A percentile compares a stretch with the other conserved stretches of the same genome.
Conservation (phyloP, 2,329 filamentous ascomycete species). For the Epichloe amarillans region DNA sequence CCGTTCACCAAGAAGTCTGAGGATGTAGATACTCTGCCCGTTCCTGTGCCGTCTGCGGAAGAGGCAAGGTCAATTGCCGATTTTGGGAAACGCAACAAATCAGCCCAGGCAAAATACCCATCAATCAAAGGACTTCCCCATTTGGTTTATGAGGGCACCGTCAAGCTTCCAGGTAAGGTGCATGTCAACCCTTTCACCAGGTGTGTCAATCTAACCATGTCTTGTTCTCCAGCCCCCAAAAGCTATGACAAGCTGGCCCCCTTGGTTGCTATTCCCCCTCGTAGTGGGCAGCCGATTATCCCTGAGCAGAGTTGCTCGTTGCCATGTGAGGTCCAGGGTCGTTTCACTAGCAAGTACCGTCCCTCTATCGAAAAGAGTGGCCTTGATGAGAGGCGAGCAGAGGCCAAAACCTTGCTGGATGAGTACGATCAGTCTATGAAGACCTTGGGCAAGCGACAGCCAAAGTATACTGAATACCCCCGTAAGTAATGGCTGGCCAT, state of each 20-base stretch:
- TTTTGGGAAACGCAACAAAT: constrained; percentile 24
- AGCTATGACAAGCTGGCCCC: constrained; percentile 30
- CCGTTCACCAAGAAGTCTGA: constrained; percentile 18
- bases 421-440: constrained; percentile 30
- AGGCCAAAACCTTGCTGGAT: constrained; percentile 26
- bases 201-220: not conserved
- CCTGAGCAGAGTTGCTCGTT: constrained; percentile 25
- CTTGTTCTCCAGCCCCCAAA: constrained; percentile 20
- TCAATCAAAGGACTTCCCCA: constrained; percentile 25
- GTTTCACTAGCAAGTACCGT: constrained; percentile 27
- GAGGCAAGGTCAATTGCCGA: constrained; percentile 23
- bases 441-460: constrained; percentile 26
- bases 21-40: constrained; percentile 19
- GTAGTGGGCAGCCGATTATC: constrained; percentile 24
- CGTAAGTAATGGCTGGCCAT: constrained; percentile 13
- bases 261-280: constrained; percentile 27
- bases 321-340: constrained; percentile 31
- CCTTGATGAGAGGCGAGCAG: constrained; percentile 27
- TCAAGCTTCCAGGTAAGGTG: constrained; percentile 23
- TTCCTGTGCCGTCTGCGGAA: constrained; percentile 19
- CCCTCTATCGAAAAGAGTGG: constrained; percentile 26
- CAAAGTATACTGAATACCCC: constrained; percentile 34
- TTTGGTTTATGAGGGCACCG: constrained; percentile 23
- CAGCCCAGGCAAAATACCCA: constrained; percentile 24
- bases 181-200: not conserved